Conservation (phyloP, 768 basidiomycete genomes). For the Leccinum disarticulatum region DNA sequence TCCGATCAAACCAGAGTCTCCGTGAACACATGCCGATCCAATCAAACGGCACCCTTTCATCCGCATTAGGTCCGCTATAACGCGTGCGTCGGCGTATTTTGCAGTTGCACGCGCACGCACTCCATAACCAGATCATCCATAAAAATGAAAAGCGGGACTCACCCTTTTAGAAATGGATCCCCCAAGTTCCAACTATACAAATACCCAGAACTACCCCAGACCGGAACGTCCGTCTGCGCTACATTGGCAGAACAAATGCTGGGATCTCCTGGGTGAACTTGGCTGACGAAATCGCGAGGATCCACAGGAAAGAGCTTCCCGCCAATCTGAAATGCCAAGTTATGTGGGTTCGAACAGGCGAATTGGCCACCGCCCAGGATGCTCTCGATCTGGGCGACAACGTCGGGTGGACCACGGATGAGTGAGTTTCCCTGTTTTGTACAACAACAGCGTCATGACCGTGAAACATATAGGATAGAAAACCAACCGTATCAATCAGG, state of each 20-base stretch:
- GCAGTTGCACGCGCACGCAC: background rate
- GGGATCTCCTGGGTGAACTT: conserved; percentile 38
- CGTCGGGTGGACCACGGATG: conserved; percentile 70
- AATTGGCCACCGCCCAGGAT: conserved; percentile 48
- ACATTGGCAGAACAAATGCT: conserved; percentile 54
- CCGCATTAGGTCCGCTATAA: conserved; percentile 11
- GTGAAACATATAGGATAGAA: background rate
- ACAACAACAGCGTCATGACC: background rate
- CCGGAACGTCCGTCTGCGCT: conserved; percentile 62
- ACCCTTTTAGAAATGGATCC: conserved; percentile 76
- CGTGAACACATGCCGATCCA: background rate
- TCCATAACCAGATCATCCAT: background rate
- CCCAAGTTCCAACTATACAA: conserved; percentile 79
- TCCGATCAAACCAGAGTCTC: conserved; percentile 1
- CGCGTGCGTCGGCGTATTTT: background rate
- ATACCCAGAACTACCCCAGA: conserved; percentile 48
- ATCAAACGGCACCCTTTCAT: background rate
- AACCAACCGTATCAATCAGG: conserved; percentile 65
- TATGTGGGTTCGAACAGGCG: conserved; percentile 60
- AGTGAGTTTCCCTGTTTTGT: conserved; percentile 68
- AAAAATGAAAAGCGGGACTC: conserved; percentile 21
- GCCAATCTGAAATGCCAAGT: conserved; percentile 64
- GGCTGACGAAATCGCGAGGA: conserved; percentile 65
- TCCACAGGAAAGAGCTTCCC: conserved; percentile 72
- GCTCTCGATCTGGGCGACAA: conserved; percentile 49